Evolutionary conservation across 306 rosid genomes (phyloP).

Genomic region (Cucurbita moschata): DNA sequence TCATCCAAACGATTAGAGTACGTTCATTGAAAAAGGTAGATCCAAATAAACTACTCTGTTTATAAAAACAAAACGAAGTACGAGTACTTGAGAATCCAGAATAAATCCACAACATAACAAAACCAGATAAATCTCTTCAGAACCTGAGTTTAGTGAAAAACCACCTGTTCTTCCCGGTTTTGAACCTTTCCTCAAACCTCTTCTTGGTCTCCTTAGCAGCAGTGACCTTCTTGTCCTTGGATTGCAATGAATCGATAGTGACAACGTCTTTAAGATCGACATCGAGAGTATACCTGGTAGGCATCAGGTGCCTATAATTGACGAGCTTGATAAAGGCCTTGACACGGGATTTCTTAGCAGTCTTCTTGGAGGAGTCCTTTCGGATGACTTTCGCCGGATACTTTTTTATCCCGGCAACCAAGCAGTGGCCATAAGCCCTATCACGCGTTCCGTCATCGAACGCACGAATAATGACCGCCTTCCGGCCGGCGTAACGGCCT

Average conservation of each 20-base stretch:
- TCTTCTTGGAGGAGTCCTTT: slow-evolving; percentile 17
- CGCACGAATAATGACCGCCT: slow-evolving; percentile 15
- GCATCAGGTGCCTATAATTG: slow-evolving; percentile 17
- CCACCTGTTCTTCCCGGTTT: slow-evolving; percentile 21
- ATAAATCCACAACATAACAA: not conserved
- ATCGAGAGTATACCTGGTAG: slow-evolving; percentile 22
- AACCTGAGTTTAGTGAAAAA: slow-evolving; percentile 20
- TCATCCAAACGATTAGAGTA: not conserved
- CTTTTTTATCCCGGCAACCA: slow-evolving; percentile 15
- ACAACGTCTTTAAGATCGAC: slow-evolving; percentile 18
- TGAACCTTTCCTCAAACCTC: slow-evolving; percentile 19
- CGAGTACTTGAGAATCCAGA: too few species aligned
- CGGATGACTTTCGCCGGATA: slow-evolving; percentile 18
- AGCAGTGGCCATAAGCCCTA: slow-evolving; percentile 20
- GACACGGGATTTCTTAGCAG: slow-evolving; percentile 13
- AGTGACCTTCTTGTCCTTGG: slow-evolving; percentile 10
- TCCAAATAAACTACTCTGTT: too few species aligned
- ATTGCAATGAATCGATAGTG: slow-evolving; percentile 4
- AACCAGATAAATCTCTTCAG: not conserved
- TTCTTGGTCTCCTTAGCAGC: slow-evolving; percentile 17
- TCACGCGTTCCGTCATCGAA: slow-evolving; percentile 21
- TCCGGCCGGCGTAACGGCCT: slow-evolving; percentile 17
- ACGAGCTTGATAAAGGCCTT: slow-evolving; percentile 20
- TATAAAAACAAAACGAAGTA: too few species aligned
- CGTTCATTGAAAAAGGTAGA: not conserved